Conservation (phyloP, 768 basidiomycete genomes). For the Mycena pura region DNA sequence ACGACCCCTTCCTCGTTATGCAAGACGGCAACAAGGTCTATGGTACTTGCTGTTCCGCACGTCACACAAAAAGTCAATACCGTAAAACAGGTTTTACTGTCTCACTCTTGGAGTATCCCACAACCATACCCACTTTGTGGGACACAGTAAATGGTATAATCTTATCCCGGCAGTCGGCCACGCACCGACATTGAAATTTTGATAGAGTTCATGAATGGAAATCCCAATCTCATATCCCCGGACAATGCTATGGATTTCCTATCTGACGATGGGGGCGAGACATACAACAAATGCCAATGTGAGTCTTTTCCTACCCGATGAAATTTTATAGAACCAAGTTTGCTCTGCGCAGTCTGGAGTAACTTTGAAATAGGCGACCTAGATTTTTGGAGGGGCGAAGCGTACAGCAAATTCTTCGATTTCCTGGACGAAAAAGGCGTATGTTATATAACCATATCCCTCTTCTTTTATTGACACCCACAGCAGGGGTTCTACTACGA, state of each 20-base stretch:
- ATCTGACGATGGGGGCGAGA: constrained; percentile 75
- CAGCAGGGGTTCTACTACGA: constrained; percentile 83
- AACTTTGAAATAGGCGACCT: constrained; percentile 93
- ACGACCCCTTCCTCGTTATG: constrained; percentile 91
- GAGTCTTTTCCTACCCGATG: constrained; percentile 34
- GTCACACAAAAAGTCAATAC: too few relatives aligned
- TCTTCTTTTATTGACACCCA: neutral
- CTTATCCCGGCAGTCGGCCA: neutral
- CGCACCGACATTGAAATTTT: neutral
- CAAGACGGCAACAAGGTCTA: constrained; percentile 85
- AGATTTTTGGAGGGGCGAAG: constrained; percentile 84
- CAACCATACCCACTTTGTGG: constrained; percentile 91
- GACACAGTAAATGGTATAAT: constrained; percentile 68
- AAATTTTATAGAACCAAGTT: too few relatives aligned
- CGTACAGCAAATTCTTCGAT: constrained; percentile 85
- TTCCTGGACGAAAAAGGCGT: constrained; percentile 73
- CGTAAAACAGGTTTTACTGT: constrained; percentile 72
- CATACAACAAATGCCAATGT: constrained; percentile 83
- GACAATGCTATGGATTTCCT: constrained; percentile 86
- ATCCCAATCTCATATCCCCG: constrained; percentile 64
- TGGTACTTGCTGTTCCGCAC: constrained; percentile 47
- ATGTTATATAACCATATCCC: neutral
- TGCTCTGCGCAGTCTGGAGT: constrained; percentile 81
- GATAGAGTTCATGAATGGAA: constrained; percentile 74
- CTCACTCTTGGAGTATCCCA: constrained; percentile 81